Evolutionary conservation across 139 green algal genomes (phyloP).

Genomic region (Ettlia oleoabundans): DNA sequence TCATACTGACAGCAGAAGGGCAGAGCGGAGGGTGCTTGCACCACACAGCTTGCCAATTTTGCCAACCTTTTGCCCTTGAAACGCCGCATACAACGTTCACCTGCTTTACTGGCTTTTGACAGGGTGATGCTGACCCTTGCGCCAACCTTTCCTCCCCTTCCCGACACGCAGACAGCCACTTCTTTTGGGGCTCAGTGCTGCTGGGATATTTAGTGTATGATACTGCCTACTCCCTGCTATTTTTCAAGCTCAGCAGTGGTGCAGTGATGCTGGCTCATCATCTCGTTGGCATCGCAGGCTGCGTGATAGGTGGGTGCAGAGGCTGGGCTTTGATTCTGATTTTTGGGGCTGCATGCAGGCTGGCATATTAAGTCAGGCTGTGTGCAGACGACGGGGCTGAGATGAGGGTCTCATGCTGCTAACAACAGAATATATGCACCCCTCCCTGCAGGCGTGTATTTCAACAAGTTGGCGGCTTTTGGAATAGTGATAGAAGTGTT

Average conservation of each 20-base stretch:
- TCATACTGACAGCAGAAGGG: too few relatives aligned
- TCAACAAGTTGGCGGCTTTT: conserved; percentile 48
- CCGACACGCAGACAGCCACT: conserved; percentile 4
- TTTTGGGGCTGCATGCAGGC: background rate
- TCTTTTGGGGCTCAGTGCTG: conserved; percentile 27
- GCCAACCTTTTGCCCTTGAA: too few relatives aligned
- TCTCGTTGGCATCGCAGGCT: conserved; percentile 44
- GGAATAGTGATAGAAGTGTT: conserved; percentile 50
- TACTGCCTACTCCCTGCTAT: conserved; percentile 39
- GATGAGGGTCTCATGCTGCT: background rate
- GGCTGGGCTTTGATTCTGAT: background rate
- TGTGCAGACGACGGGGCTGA: background rate
- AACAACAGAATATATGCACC: too few relatives aligned
- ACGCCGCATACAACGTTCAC: too few relatives aligned
- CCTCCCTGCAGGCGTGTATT: conserved; percentile 32
- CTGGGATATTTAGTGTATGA: conserved; percentile 49
- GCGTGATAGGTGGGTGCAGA: conserved; percentile 27
- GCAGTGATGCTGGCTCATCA: conserved; percentile 49
- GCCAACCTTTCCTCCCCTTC: background rate
- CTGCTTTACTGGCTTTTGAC: background rate
- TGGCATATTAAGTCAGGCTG: too few relatives aligned
- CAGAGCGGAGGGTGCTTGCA: too few relatives aligned
- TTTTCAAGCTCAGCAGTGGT: conserved; percentile 12
- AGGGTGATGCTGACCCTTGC: background rate
- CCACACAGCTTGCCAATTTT: too few relatives aligned